A percentile compares a stretch with the other conserved stretches of the same genome.
These are phyloP conservation scores for Blastocystis sp. DNA, from an alignment of 352 stramenopile genomes.

Conservation along the genomic window DNA sequence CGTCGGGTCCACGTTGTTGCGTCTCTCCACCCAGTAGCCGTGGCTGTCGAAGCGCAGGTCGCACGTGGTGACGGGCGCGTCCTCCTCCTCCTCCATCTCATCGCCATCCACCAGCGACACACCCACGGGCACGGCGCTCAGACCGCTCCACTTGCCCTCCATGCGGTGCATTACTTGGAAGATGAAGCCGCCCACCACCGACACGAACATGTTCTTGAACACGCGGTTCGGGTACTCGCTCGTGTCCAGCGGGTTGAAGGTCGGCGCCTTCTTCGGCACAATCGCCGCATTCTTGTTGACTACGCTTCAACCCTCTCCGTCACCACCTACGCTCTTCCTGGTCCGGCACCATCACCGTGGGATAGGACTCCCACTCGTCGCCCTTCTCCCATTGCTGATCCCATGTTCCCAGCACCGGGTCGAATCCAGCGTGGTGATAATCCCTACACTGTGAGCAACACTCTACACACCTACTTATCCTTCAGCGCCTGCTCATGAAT, in stretches of 20 bases:
- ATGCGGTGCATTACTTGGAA: slow-evolving; percentile 69
- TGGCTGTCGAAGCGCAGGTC: slow-evolving; percentile 51
- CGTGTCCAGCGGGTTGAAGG: not conserved
- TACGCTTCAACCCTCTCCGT: not conserved
- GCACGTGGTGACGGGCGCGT: not conserved
- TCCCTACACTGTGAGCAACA: slow-evolving; percentile 42
- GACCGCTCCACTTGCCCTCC: slow-evolving; percentile 70
- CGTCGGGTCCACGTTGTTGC: slow-evolving; percentile 9
- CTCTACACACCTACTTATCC: slow-evolving; percentile 57
- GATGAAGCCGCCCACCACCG: slow-evolving; percentile 52
- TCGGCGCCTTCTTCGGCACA: not conserved
- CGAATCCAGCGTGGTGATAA: slow-evolving; percentile 50
- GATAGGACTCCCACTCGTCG: slow-evolving; percentile 56
- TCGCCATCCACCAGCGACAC: not conserved
- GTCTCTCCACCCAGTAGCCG: slow-evolving; percentile 66
- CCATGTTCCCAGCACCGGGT: slow-evolving; percentile 14
- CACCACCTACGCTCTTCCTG: not conserved
- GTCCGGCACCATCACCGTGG: slow-evolving; percentile 55
- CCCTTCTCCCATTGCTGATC: slow-evolving; percentile 66
- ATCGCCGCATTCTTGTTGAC: slow-evolving; percentile 47
- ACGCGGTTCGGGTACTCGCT: slow-evolving; percentile 53
- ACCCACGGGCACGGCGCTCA: slow-evolving; percentile 2
- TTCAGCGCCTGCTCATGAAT: slow-evolving; percentile 57
- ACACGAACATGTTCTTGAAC: slow-evolving; percentile 67
- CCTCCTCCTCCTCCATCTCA: not conserved